Base-by-base conservation (phyloP, 257 asterid species). In the Leonotis leonurus region DNA sequence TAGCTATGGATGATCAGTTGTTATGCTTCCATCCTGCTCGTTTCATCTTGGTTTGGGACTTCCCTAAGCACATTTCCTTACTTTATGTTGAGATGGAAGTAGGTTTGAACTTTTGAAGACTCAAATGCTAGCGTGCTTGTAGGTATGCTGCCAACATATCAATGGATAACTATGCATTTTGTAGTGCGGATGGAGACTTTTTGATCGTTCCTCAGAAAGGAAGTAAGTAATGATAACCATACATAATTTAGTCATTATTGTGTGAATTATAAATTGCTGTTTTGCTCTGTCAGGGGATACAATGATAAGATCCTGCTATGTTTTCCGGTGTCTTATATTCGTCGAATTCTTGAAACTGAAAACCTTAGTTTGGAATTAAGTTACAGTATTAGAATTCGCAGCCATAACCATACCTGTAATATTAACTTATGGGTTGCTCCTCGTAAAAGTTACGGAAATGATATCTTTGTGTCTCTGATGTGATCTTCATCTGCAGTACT, bases 131-230 rank as follows among this genome's bases (percentile, higher is more conserved):
- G 33, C 48, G 17, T 52, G 30, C 63, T 57, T 80, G 64, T 67
- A 89, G 97, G 95, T 92, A 89, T 43, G 17, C 88, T 50, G 96
- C 99, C 35, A 87, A 92, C 81, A 85, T 80, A 75, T 83, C 96
- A 27, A 92, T 92, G 99, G 96, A 83, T 14, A 78, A 85, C 64
- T 92, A 78, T 73, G 96, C 99, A 14, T 86, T 92, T 76, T 92
- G 97, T 70, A 89, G 83, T 80, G 99, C 99, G 30, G 99, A 92
- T 75, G 99, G 99, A 8, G 99, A 86, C 78, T 85, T 89, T 81
- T 56, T 92, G 77, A 79, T 92, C 73, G 99, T 92, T 78, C 99
- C 99, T 72, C 97, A 92, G 74, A 56, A 73, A 71, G 99, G 99
- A 81, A 80, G 97, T 86, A 83, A 85, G 97, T 81, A 65, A 67